Percentiles rank a stretch among this genome's conserved stretches.
These are phyloP conservation scores for Apiospora arundinis DNA, from an alignment of 2,329 filamentous ascomycete species.

Conservation along the genomic window DNA sequence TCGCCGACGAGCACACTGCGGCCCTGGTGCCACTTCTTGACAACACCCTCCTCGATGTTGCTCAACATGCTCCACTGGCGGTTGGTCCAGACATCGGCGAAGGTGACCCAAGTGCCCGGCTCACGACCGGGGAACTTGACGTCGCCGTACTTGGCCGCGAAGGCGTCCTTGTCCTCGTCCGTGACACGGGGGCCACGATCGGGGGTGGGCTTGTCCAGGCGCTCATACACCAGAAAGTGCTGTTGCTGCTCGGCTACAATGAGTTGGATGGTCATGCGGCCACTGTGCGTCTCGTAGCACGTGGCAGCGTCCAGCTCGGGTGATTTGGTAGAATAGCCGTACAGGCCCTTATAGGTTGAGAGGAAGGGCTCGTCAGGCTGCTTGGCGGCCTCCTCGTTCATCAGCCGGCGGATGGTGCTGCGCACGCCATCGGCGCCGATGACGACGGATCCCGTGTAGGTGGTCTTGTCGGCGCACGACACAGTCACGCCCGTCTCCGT, in stretches of 20 bases:
- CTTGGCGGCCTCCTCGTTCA: conserved; percentile 33
- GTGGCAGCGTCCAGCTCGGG: conserved; percentile 22
- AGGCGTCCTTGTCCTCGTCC: conserved; percentile 36
- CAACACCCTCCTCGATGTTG: conserved; percentile 43
- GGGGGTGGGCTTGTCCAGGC: conserved; percentile 30
- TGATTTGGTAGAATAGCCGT: conserved; percentile 26
- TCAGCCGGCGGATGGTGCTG: conserved; percentile 42
- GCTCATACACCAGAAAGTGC: conserved; percentile 27
- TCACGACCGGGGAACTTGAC: conserved; percentile 34
- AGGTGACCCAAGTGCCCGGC: conserved; percentile 24
- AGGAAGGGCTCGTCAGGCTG: conserved; percentile 31
- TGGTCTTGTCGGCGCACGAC: conserved; percentile 41
- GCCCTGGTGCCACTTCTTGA: conserved; percentile 39
- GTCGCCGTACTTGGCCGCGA: conserved; percentile 34
- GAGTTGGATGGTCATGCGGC: conserved; percentile 33
- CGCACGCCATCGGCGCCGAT: conserved; percentile 51
- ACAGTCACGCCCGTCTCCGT: conserved; percentile 24
- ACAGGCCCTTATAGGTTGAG: conserved; percentile 34
- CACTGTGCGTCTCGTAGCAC: conserved; percentile 27
- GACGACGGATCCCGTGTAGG: conserved; percentile 45
- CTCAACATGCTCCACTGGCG: conserved; percentile 32
- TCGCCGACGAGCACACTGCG: conserved; percentile 45
- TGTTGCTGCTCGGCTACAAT: conserved; percentile 32
- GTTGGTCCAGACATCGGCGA: conserved; percentile 37
- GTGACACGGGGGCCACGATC: conserved; percentile 36